Evolutionary conservation across 129 eudicot genomes (phyloP).

Genomic region (Arctium lappa): DNA sequence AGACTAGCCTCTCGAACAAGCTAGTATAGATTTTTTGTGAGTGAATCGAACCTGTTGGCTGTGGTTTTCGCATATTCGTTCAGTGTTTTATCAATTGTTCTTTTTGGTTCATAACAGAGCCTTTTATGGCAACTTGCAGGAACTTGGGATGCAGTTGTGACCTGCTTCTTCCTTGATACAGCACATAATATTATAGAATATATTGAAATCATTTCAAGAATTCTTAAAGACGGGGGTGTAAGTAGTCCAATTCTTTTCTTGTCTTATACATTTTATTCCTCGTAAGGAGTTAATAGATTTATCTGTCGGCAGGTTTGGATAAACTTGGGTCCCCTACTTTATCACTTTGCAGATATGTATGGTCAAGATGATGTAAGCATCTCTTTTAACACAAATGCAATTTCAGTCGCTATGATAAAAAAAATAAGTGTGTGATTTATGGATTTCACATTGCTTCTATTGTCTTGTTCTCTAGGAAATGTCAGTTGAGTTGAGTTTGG

Average conservation of each 20-base stretch:
- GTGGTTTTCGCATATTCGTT: too few species aligned
- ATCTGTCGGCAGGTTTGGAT: slow-evolving; percentile 79
- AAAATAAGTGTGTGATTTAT: not conserved
- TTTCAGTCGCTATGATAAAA: not conserved
- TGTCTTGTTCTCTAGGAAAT: slow-evolving; percentile 52
- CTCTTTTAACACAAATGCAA: not conserved
- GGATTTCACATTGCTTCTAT: slow-evolving; percentile 11
- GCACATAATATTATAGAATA: slow-evolving; percentile 93
- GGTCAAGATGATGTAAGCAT: slow-evolving; percentile 74
- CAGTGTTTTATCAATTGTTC: too few species aligned
- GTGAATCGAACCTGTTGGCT: too few species aligned
- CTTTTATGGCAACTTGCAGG: slow-evolving; percentile 47
- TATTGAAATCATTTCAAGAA: slow-evolving; percentile 79
- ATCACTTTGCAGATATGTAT: slow-evolving; percentile 93
- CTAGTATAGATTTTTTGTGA: too few species aligned
- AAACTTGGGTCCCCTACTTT: slow-evolving; percentile 93
- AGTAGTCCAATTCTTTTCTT: slow-evolving; percentile 26
- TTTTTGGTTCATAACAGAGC: too few species aligned
- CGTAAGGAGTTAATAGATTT: slow-evolving; percentile 1
- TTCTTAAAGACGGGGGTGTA: slow-evolving; percentile 97
- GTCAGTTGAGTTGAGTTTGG: slow-evolving; percentile 96
- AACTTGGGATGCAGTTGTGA: slow-evolving; percentile 93
- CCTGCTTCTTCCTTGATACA: slow-evolving; percentile 94
- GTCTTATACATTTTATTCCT: not conserved
- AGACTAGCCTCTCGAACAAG: too few species aligned